phyloP scores from a whole-genome alignment of 345 rosid genomes.

The Citrus maxima region DNA sequence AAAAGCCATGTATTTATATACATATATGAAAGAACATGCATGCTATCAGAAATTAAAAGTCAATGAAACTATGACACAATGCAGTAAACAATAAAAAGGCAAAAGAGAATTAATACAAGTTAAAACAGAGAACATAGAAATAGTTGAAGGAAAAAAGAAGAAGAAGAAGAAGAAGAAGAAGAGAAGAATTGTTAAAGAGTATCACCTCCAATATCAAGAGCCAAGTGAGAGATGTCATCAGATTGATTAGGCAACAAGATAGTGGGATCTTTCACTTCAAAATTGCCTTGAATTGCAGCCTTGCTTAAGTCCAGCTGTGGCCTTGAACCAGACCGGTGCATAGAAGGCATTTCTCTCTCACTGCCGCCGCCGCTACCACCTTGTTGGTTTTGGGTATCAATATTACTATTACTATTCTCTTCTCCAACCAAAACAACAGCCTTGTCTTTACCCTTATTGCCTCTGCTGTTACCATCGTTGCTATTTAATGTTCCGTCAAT shows the following conservation, averaged over 20 bases:
- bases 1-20: no score
- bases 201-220: slow-evolving; percentile 95
- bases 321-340: slow-evolving; percentile 88
- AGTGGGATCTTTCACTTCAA: slow-evolving; percentile 90
- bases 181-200: background rate
- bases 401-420: slow-evolving; percentile 16
- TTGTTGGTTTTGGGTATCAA: slow-evolving; percentile 8
- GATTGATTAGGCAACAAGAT: slow-evolving; percentile 96
- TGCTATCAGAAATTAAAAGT: no score
- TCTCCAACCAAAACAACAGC: slow-evolving; percentile 29
- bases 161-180: background rate
- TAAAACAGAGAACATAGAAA: no score
- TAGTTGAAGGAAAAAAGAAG: background rate
- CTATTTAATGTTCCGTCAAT: slow-evolving; percentile 22
- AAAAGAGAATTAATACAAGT: no score
- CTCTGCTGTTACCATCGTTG: background rate
- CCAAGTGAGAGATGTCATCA: slow-evolving; percentile 94
- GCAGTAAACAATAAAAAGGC: no score
- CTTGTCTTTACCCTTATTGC: slow-evolving; percentile 17
- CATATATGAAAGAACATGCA: no score
- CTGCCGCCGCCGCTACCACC: background rate
- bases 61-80: no score
- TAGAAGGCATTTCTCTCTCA: slow-evolving; percentile 78
- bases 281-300: slow-evolving; percentile 93
- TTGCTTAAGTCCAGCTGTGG: slow-evolving; percentile 96